Evolutionary conservation across 176 grass and related monocot species (phyloP).

Genomic region (Ananas comosus): DNA sequence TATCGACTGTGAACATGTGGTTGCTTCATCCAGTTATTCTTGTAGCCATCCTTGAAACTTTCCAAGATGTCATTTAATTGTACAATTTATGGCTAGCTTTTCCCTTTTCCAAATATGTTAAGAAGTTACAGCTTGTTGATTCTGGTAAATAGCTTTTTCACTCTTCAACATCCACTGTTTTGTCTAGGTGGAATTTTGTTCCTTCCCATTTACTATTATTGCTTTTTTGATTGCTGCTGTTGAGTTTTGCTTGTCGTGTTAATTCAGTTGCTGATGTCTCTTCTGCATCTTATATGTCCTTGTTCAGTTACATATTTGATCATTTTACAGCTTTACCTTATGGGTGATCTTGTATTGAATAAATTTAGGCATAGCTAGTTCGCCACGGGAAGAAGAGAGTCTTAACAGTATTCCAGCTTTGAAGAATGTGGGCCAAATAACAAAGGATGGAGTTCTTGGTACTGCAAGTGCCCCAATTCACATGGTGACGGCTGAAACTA

Average conservation of each 20-base stretch:
- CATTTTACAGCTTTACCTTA: too few relatives aligned
- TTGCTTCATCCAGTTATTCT: background rate
- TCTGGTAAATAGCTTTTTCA: background rate
- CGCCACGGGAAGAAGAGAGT: constrained; percentile 46
- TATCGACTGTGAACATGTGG: background rate
- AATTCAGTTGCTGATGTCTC: background rate
- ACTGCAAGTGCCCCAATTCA: constrained; percentile 75
- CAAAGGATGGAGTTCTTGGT: constrained; percentile 79
- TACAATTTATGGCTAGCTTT: background rate
- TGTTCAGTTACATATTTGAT: background rate
- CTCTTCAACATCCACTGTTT: background rate
- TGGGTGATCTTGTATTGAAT: constrained; percentile 17
- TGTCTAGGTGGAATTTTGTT: background rate
- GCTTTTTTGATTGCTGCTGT: background rate
- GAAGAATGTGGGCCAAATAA: constrained; percentile 36
- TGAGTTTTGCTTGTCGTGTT: background rate
- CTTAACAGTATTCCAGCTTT: constrained; percentile 37
- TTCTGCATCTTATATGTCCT: background rate
- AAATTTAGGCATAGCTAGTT: constrained; percentile 45
- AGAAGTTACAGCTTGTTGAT: background rate
- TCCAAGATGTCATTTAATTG: background rate
- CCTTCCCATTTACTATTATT: background rate
- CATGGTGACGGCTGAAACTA: constrained; percentile 75
- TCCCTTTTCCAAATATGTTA: background rate
- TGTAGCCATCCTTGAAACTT: background rate